A percentile compares a stretch with the other conserved stretches of the same genome.
These are phyloP conservation scores for Salvia splendens DNA, from an alignment of 257 asterid species.

Conservation along the genomic window DNA sequence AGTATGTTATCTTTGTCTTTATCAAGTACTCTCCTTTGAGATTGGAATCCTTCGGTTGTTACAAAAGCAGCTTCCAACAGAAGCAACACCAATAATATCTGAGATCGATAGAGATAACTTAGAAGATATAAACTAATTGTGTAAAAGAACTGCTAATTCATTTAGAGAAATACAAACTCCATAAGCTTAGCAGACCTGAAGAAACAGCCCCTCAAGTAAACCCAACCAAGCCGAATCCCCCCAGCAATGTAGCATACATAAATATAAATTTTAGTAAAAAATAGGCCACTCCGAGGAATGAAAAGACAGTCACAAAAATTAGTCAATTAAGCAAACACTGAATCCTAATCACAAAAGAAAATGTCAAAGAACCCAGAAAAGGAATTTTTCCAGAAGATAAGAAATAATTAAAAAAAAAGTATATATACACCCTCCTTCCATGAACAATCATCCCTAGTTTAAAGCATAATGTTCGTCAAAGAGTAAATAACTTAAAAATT, in stretches of 20 bases:
- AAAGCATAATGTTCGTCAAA: constrained; percentile 18
- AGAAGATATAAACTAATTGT: background rate
- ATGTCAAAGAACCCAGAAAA: constrained; percentile 15
- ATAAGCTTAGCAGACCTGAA: constrained; percentile 12
- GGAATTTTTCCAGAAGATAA: constrained; percentile 26
- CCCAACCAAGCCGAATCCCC: background rate
- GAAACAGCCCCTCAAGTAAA: constrained; percentile 20
- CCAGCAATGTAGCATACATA: constrained; percentile 20
- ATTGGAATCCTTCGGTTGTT: constrained; percentile 41
- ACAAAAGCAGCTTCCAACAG: constrained; percentile 55
- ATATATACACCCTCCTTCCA: constrained; percentile 11
- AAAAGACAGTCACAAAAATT: background rate
- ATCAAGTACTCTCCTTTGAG: constrained; percentile 47
- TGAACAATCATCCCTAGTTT: constrained; percentile 26
- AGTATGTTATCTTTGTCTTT: constrained; percentile 42
- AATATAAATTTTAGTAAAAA: background rate
- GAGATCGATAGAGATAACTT: constrained; percentile 29
- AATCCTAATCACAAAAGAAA: background rate
- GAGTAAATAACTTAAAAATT: background rate
- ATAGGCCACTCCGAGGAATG: constrained; percentile 1
- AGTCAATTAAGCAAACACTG: constrained; percentile 22
- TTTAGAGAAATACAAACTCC: constrained; percentile 4
- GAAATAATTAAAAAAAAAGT: background rate
- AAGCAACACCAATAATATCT: constrained; percentile 67
- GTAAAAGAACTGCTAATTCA: background rate